phyloP scores from a whole-genome alignment of 345 rosid species.

The Boechera divaricarpa region DNA sequence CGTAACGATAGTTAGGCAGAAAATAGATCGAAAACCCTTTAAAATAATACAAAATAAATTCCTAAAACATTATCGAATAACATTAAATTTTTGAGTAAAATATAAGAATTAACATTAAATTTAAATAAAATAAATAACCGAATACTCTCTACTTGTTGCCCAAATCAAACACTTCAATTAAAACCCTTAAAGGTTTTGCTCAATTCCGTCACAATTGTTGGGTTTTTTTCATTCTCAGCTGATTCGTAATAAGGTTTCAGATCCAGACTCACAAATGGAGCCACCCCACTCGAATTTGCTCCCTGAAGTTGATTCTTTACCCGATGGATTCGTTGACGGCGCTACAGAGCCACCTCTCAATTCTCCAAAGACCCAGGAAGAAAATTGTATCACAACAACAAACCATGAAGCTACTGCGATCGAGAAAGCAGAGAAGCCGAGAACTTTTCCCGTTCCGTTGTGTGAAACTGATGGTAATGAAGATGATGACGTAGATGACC shows the following conservation, averaged over 20 bases:
- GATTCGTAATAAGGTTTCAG: conserved; percentile 4
- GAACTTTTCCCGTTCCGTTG: conserved; percentile 73
- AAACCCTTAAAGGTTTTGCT: not conserved
- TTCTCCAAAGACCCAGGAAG: conserved; percentile 46
- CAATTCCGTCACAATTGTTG: not conserved
- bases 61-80: too few relatives aligned
- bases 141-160: too few relatives aligned
- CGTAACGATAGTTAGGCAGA: too few relatives aligned
- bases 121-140: too few relatives aligned
- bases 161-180: too few relatives aligned
- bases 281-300: conserved; percentile 63
- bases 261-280: conserved; percentile 60
- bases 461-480: conserved; percentile 55
- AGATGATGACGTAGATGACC: conserved; percentile 47
- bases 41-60: too few relatives aligned
- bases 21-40: too few relatives aligned
- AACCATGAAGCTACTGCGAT: conserved; percentile 29
- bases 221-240: not conserved
- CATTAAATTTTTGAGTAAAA: too few relatives aligned
- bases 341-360: conserved; percentile 57
- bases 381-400: conserved; percentile 36
- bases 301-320: conserved; percentile 90
- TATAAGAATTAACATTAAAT: too few relatives aligned
- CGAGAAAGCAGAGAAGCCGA: conserved; percentile 57
- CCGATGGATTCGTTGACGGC: conserved; percentile 91